Conservation (phyloP, 495 filamentous ascomycete species). For the Tuber umbilicatum region DNA sequence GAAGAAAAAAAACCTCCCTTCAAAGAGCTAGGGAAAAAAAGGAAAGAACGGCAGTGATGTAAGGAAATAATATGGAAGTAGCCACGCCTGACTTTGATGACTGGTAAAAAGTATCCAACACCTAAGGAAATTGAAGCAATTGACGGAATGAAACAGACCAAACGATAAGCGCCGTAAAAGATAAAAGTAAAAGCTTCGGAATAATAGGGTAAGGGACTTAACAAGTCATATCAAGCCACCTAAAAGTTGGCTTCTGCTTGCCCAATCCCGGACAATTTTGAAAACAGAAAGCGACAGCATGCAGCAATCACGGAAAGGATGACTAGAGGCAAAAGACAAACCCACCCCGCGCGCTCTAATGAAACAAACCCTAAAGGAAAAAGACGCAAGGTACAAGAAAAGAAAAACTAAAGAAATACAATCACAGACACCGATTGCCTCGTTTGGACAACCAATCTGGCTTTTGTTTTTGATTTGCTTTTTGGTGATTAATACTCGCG, state of each 20-base stretch:
- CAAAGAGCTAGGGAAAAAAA: neutral
- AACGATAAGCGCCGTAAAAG: neutral
- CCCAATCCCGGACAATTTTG: neutral
- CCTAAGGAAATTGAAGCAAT: conserved; percentile 1
- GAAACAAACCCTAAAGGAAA: conserved; percentile 10
- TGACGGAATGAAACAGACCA: neutral
- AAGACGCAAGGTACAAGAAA: conserved; percentile 11
- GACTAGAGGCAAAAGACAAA: neutral
- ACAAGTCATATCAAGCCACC: neutral
- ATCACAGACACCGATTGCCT: conserved; percentile 2
- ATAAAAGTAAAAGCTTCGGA: neutral
- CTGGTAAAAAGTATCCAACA: neutral
- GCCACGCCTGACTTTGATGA: neutral
- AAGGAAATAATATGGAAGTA: neutral
- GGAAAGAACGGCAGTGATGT: neutral
- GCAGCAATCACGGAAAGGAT: neutral
- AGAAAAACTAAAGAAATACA: conserved; percentile 15
- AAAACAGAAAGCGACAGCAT: neutral
- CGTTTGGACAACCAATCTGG: neutral
- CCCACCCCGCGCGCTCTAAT: conserved; percentile 8
- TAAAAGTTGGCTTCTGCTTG: neutral
- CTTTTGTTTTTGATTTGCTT: neutral
- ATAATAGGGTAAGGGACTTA: conserved; percentile 2
- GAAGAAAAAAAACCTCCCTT: neutral
- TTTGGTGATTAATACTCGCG: conserved; percentile 24